phyloP scores from a whole-genome alignment of 352 stramenopile genomes.

The Phytophthora sp. region DNA sequence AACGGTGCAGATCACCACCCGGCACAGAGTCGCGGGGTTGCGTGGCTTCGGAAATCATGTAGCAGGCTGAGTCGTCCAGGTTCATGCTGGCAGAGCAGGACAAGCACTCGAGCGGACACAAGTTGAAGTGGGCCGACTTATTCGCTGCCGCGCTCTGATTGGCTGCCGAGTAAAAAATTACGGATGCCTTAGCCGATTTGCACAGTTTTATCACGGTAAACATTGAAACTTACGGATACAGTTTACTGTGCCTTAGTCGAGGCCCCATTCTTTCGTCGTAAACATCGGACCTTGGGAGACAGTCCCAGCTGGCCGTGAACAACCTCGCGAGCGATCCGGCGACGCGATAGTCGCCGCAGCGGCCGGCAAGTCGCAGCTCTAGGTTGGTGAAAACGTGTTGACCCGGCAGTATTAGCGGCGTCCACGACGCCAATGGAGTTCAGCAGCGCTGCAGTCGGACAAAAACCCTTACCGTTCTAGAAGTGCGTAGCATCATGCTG shows the following conservation, averaged over 20 bases:
- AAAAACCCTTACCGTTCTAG: too few relatives aligned
- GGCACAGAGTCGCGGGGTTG: too few relatives aligned
- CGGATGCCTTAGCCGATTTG: not conserved
- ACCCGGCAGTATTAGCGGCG: too few relatives aligned
- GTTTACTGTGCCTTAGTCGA: too few relatives aligned
- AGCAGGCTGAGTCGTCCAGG: not conserved
- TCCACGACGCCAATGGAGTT: not conserved
- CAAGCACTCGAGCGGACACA: constrained; percentile 1
- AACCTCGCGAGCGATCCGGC: constrained; percentile 11
- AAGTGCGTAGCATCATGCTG: not conserved
- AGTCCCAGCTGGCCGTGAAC: constrained; percentile 10
- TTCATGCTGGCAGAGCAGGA: not conserved
- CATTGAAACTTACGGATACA: too few relatives aligned
- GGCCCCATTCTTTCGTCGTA: not conserved
- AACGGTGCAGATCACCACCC: not conserved
- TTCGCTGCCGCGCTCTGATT: constrained; percentile 14
- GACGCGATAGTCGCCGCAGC: not conserved
- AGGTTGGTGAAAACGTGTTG: too few relatives aligned
- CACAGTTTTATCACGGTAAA: too few relatives aligned
- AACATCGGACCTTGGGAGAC: constrained; percentile 17
- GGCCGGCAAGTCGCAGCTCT: not conserved
- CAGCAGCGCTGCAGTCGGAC: too few relatives aligned
- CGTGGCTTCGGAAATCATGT: too few relatives aligned
- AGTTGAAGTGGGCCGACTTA: constrained; percentile 17
- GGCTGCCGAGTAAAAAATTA: not conserved